These are phyloP conservation scores for Penicillium canescens DNA, from an alignment of 495 filamentous ascomycete species.

Conservation along the genomic window DNA sequence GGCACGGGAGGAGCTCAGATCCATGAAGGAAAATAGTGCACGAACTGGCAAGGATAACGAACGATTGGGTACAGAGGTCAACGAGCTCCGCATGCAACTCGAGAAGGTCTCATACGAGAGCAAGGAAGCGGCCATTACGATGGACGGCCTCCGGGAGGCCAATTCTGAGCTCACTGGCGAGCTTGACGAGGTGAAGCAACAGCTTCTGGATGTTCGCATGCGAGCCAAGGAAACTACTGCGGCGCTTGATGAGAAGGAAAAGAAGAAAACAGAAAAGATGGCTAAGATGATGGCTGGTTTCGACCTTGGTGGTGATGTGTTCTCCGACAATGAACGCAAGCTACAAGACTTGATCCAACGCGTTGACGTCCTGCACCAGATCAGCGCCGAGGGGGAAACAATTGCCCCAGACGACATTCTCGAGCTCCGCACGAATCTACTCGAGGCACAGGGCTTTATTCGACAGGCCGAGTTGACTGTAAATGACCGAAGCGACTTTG, in stretches of 20 bases:
- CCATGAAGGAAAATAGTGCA: constrained; percentile 77
- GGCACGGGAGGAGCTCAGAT: constrained; percentile 77
- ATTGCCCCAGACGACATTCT: constrained; percentile 80
- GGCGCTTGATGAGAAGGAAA: constrained; percentile 91
- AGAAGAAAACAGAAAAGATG: constrained; percentile 98
- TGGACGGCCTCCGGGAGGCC: constrained; percentile 95
- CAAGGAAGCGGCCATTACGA: constrained; percentile 95
- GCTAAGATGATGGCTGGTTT: constrained; percentile 99
- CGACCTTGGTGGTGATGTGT: constrained; percentile 84
- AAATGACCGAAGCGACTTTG: constrained; percentile 62
- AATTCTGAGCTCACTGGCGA: constrained; percentile 89
- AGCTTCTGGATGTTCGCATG: constrained; percentile 94
- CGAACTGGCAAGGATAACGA: constrained; percentile 87
- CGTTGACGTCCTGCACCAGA: constrained; percentile 74
- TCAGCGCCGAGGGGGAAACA: constrained; percentile 71
- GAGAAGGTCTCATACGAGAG: constrained; percentile 93
- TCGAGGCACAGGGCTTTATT: constrained; percentile 90
- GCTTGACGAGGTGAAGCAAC: constrained; percentile 93
- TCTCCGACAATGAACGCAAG: constrained; percentile 85
- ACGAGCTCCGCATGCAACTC: constrained; percentile 91
- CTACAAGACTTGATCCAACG: constrained; percentile 79
- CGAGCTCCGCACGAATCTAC: constrained; percentile 70
- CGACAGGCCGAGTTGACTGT: constrained; percentile 88
- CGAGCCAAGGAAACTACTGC: constrained; percentile 88
- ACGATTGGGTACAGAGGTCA: constrained; percentile 75